Evolutionary conservation across 225 moss, liverwort and hornwort species (phyloP).

Genomic region (Anthoceros angustus): DNA sequence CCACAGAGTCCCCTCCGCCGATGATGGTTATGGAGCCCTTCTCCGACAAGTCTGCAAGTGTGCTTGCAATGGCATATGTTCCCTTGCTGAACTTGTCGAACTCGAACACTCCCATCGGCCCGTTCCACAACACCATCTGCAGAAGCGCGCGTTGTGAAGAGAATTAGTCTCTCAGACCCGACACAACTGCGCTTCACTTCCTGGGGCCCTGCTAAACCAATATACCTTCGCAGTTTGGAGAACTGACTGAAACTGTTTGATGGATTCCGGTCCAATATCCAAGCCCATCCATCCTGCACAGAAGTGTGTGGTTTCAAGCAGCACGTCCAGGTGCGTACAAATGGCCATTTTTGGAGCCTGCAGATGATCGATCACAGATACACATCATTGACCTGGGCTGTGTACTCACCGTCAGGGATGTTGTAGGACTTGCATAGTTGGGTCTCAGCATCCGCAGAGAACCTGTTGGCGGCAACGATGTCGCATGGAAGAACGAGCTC

Average conservation of each 20-base stretch:
- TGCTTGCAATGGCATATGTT: conserved; percentile 35
- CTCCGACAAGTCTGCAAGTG: conserved; percentile 53
- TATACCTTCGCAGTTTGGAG: conserved; percentile 47
- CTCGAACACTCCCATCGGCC: conserved; percentile 97
- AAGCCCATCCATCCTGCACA: conserved; percentile 47
- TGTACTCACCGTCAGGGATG: conserved; percentile 41
- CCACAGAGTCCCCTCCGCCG: conserved; percentile 92
- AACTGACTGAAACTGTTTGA: conserved; percentile 55
- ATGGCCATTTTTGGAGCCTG: no score
- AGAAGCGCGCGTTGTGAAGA: neutral
- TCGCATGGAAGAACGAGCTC: conserved; percentile 86
- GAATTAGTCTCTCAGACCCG: no score
- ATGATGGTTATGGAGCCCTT: conserved; percentile 79
- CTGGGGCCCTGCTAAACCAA: neutral
- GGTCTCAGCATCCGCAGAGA: conserved; percentile 46
- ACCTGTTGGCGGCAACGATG: conserved; percentile 58
- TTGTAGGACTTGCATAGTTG: conserved; percentile 23
- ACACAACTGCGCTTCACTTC: no score
- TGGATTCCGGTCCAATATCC: conserved; percentile 87
- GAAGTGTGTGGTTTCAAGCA: neutral
- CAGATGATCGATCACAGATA: no score
- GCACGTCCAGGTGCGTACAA: no score
- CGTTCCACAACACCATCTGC: conserved; percentile 79
- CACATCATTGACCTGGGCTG: no score
- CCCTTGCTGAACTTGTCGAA: conserved; percentile 52